These are phyloP conservation scores for Xerocomellus amylosporus DNA, from an alignment of 768 basidiomycete species.

Conservation along the genomic window DNA sequence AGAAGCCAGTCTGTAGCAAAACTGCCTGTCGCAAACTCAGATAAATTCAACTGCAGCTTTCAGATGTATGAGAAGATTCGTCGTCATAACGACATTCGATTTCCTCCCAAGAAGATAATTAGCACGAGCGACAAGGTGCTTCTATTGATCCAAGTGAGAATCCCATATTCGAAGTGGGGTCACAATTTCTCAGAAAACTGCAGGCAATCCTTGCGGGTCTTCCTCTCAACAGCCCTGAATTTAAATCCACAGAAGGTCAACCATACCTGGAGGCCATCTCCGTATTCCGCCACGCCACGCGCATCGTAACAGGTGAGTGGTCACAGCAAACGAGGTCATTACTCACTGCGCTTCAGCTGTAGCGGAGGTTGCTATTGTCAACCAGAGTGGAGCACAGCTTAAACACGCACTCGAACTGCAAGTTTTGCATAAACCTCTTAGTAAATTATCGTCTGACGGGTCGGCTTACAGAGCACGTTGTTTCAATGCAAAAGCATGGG, in stretches of 20 bases:
- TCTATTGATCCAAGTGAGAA: slow-evolving; percentile 69
- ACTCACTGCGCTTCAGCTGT: slow-evolving; percentile 49
- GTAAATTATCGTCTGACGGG: not conserved
- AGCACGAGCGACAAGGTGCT: slow-evolving; percentile 76
- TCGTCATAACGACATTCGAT: slow-evolving; percentile 76
- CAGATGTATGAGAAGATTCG: slow-evolving; percentile 66
- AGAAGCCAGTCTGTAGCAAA: slow-evolving; percentile 55
- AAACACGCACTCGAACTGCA: slow-evolving; percentile 77
- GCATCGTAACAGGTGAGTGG: slow-evolving; percentile 69
- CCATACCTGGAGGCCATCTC: slow-evolving; percentile 64
- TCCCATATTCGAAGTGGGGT: not conserved
- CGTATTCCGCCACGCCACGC: slow-evolving; percentile 71
- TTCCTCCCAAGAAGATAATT: slow-evolving; percentile 65
- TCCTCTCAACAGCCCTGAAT: slow-evolving; percentile 65
- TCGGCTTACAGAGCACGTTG: slow-evolving; percentile 59
- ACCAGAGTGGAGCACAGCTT: slow-evolving; percentile 61
- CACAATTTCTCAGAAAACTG: slow-evolving; percentile 3
- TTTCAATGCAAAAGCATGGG: slow-evolving; percentile 86
- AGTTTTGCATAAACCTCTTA: slow-evolving; percentile 21
- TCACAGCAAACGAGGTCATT: not conserved
- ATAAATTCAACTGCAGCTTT: not conserved
- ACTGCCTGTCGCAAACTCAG: not conserved
- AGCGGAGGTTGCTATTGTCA: slow-evolving; percentile 71
- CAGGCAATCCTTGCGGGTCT: slow-evolving; percentile 75
- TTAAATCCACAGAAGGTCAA: slow-evolving; percentile 68